Percentiles rank a stretch among this genome's conserved stretches.
Evolutionary conservation across 192 early-diverging fungal genomes (phyloP).

Genomic region (Coemansia erecta): DNA sequence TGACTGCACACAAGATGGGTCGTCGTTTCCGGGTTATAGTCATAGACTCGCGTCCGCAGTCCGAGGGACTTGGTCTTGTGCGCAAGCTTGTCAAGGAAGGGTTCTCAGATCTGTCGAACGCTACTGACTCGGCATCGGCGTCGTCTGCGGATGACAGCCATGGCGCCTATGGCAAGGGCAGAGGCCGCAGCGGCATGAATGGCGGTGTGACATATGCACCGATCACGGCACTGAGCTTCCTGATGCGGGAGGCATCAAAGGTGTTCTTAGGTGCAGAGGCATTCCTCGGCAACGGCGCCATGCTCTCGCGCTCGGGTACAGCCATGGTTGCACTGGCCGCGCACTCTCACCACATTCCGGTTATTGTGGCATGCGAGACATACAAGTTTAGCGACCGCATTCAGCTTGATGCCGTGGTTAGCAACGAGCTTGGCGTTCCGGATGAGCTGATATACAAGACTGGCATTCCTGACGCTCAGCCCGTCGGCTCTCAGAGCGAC

Average conservation of each 20-base stretch:
- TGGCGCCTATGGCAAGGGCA: conserved; percentile 16
- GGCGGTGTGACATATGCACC: conserved; percentile 42
- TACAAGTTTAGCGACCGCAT: conserved; percentile 94
- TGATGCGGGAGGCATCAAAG: conserved; percentile 86
- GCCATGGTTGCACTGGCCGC: conserved; percentile 91
- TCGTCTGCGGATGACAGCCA: background rate
- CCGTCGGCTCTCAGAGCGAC: conserved; percentile 36
- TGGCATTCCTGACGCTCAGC: conserved; percentile 37
- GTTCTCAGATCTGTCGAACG: conserved; percentile 65
- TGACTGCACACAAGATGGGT: conserved; percentile 70
- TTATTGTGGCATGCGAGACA: conserved; percentile 92
- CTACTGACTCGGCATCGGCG: conserved; percentile 53
- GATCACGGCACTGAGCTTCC: conserved; percentile 58
- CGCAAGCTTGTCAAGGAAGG: conserved; percentile 41
- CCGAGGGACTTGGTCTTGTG: conserved; percentile 70
- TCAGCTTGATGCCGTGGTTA: conserved; percentile 92
- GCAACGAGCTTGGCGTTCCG: conserved; percentile 93
- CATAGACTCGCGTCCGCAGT: conserved; percentile 81
- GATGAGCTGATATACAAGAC: conserved; percentile 71
- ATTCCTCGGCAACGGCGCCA: conserved; percentile 87
- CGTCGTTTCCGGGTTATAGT: conserved; percentile 90
- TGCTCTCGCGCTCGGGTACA: conserved; percentile 87
- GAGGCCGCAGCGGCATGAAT: conserved; percentile 13
- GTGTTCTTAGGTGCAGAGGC: conserved; percentile 94
- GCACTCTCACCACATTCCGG: conserved; percentile 82